phyloP scores from a whole-genome alignment of 768 basidiomycete genomes.

The Lenzites betulinus region DNA sequence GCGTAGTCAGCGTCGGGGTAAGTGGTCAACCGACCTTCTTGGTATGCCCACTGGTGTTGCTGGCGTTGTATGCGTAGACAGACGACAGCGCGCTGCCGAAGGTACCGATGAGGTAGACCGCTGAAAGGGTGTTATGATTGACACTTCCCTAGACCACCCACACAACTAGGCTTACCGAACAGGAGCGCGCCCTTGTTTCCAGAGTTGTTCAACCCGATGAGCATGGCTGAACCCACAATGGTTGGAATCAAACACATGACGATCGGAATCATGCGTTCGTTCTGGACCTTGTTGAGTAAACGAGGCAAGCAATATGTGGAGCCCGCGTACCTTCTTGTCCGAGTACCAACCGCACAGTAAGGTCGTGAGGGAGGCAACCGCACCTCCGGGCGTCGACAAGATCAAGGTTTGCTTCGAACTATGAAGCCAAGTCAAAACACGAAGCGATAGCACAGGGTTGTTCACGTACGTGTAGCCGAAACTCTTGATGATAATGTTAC shows the following conservation, averaged over 20 bases:
- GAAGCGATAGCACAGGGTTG: not conserved
- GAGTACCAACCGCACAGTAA: conserved; percentile 65
- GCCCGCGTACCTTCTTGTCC: conserved; percentile 51
- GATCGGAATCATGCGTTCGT: conserved; percentile 63
- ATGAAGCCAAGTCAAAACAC: not conserved
- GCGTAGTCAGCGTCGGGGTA: not conserved
- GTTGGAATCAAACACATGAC: conserved; percentile 59
- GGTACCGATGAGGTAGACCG: conserved; percentile 51
- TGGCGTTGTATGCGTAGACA: conserved; percentile 65
- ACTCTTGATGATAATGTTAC: conserved; percentile 61
- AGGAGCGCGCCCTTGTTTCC: conserved; percentile 53
- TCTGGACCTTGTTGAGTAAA: conserved; percentile 32
- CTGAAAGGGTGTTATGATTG: conserved; percentile 30
- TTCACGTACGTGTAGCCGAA: conserved; percentile 62
- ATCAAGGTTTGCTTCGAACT: conserved; percentile 65
- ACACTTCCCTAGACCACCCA: no score
- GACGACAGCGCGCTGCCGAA: conserved; percentile 62
- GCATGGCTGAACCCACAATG: conserved; percentile 49
- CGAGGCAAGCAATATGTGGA: not conserved
- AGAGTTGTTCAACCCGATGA: conserved; percentile 52
- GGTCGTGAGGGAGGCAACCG: conserved; percentile 44
- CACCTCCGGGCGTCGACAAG: conserved; percentile 57
- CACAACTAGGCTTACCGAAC: conserved; percentile 43
- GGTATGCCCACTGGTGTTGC: conserved; percentile 64
- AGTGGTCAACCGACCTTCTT: conserved; percentile 48